Evolutionary conservation across 1,284 basidiomycete genomes (phyloP).

Genomic region (Cystobasidium pallidum): DNA sequence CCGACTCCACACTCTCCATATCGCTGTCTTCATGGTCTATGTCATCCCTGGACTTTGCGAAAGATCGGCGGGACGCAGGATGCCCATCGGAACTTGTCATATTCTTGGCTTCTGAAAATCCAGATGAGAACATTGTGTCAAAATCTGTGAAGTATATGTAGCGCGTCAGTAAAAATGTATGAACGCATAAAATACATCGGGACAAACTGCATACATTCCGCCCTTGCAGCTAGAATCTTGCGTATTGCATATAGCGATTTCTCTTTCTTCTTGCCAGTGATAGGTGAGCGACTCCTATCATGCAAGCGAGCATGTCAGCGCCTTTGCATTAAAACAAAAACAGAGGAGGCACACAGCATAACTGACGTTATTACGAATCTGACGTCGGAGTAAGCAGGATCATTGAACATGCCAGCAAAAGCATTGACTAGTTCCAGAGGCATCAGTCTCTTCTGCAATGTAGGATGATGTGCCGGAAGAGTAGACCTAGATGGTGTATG

Average conservation of each 20-base stretch:
- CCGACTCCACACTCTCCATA: slow-evolving; percentile 26
- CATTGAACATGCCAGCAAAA: slow-evolving; percentile 54
- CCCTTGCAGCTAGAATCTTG: slow-evolving; percentile 56
- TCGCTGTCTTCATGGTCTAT: slow-evolving; percentile 44
- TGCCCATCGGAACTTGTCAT: slow-evolving; percentile 3
- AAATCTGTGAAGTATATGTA: not conserved
- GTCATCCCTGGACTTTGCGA: not conserved
- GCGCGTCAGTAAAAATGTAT: too few species aligned
- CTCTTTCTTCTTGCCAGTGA: slow-evolving; percentile 42
- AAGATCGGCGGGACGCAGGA: not conserved
- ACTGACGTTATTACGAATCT: slow-evolving; percentile 52
- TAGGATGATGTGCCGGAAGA: not conserved
- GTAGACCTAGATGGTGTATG: slow-evolving; percentile 50
- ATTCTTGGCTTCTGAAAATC: slow-evolving; percentile 48
- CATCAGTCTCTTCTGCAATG: slow-evolving; percentile 49
- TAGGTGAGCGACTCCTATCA: slow-evolving; percentile 23
- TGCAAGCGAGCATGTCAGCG: slow-evolving; percentile 16
- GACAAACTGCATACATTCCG: slow-evolving; percentile 53
- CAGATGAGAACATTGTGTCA: slow-evolving; percentile 49
- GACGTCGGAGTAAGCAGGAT: slow-evolving; percentile 53
- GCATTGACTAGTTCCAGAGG: slow-evolving; percentile 52
- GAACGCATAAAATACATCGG: slow-evolving; percentile 44
- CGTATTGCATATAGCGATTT: slow-evolving; percentile 57
- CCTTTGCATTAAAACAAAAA: not conserved
- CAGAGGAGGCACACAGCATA: not conserved